Conservation (phyloP, 306 rosid genomes). For the Luffa acutangula region DNA sequence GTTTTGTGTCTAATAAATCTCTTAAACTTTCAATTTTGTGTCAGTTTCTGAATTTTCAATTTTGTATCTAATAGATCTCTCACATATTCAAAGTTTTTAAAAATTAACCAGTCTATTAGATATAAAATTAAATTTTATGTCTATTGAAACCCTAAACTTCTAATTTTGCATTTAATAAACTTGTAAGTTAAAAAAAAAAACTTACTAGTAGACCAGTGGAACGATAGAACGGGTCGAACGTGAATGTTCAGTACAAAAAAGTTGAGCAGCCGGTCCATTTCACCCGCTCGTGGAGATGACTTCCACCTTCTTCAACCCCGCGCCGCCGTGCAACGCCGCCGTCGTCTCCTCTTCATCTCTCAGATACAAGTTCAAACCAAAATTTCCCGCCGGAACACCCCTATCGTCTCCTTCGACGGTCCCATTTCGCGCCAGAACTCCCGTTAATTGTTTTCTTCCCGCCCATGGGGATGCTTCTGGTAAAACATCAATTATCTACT, state of each 20-base stretch:
- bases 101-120: no score
- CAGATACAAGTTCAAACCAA: conserved; percentile 2
- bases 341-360: conserved; percentile 2
- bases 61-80: no score
- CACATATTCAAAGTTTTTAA: no score
- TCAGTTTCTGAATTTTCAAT: no score
- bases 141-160: no score
- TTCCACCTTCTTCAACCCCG: conserved; percentile 19
- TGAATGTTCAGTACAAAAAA: neutral
- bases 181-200: no score
- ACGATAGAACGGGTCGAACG: neutral
- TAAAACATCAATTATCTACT: neutral
- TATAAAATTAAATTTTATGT: no score
- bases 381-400: conserved; percentile 38
- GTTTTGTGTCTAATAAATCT: no score
- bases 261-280: neutral
- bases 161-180: no score
- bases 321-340: conserved; percentile 22
- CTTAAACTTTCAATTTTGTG: no score
- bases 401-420: conserved; percentile 19
- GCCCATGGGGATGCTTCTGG: conserved; percentile 16
- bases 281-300: conserved; percentile 22
- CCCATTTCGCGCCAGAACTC: conserved; percentile 20
- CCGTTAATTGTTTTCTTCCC: conserved; percentile 9
- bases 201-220: neutral